Base-by-base conservation (phyloP, 345 rosid species). In the Erucastrum elatum region DNA sequence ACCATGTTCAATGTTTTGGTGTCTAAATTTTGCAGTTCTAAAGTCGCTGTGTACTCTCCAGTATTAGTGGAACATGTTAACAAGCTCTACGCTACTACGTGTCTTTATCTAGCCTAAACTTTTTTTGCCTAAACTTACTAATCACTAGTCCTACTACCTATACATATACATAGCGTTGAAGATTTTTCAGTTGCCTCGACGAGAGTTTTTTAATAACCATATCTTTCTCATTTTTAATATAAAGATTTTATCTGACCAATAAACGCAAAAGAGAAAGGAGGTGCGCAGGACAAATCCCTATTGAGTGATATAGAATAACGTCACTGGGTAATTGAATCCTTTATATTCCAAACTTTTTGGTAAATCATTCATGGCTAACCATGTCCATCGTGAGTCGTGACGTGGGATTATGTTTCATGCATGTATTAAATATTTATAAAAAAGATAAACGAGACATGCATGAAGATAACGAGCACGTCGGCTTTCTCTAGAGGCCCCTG, bases 401-500 rank as follows among this genome's bases (percentile, higher is more conserved):
- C 78, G 78, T 68, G 70, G 25, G 53, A 68, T 61, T 27, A 68
- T 68, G 29, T 79, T 35, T 34, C 82, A 79, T 79, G 70, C 70
- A 74, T 16, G 60, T 73, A 56, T 41, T 59, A 25, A 21, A 60
- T 44, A 67, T 60, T 11, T 44, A 58, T 30, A 59, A 44, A 33
- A 29, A 60, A 21, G 59, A 9, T 15, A 63, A 69, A 17, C 8
- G 27, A 44, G 46, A 66, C 77, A 78, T 79, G 78, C 78, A 79
- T 74, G 82, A 37, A 68, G 82, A 79, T 79, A 79, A 74, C 75
- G 82, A 79, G 66, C 51, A 79, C 78, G 82, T 74, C 82, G 75
- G 75, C 78, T 74, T 79, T 79, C 68, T 79, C 75, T 62, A 62
- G 58, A 68, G 82, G 78, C 74, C 70, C 56, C 78, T 11, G 61